Percentiles rank a stretch among this genome's conserved stretches.
Conservation (phyloP, 2,329 filamentous ascomycete species). For the Apiospora phragmitis region DNA sequence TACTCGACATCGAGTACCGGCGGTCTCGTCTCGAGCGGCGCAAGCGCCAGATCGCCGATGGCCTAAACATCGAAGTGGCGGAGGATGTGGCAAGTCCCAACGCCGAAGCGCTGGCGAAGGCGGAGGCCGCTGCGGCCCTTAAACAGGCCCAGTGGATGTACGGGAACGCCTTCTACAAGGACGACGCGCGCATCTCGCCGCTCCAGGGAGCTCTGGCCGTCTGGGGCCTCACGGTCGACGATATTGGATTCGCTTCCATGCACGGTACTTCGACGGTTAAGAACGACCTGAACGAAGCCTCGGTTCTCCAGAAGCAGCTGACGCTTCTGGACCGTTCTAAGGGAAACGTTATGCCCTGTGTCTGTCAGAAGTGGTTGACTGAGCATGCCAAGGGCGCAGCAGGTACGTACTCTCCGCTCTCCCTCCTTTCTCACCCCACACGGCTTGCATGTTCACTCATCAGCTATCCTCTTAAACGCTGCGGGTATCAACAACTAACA, state of each 20-base stretch:
- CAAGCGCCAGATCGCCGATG: constrained; percentile 91
- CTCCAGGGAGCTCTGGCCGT: constrained; percentile 93
- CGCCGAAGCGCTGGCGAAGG: constrained; percentile 38
- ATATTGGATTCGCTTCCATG: constrained; percentile 93
- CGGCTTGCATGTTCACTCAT: no score
- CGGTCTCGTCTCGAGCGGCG: constrained; percentile 92
- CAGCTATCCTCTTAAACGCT: no score
- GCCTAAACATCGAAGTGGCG: constrained; percentile 90
- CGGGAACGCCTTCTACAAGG: not conserved
- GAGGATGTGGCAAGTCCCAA: constrained; percentile 60
- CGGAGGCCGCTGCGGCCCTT: no score
- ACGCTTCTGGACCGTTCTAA: no score
- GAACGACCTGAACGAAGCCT: no score
- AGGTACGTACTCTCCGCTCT: no score
- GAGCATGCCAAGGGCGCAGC: no score
- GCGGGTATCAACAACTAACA: no score
- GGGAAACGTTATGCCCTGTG: no score
- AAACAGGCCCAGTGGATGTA: not conserved
- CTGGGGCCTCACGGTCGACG: constrained; percentile 96
- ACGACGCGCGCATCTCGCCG: constrained; percentile 78
- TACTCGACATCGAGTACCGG: constrained; percentile 98
- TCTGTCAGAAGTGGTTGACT: no score
- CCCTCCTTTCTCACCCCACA: no score
- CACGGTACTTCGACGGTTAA: constrained; percentile 99
- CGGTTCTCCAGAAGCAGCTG: no score